phyloP scores from a whole-genome alignment of 345 rosid species.

The Euphorbia tirucalli region DNA sequence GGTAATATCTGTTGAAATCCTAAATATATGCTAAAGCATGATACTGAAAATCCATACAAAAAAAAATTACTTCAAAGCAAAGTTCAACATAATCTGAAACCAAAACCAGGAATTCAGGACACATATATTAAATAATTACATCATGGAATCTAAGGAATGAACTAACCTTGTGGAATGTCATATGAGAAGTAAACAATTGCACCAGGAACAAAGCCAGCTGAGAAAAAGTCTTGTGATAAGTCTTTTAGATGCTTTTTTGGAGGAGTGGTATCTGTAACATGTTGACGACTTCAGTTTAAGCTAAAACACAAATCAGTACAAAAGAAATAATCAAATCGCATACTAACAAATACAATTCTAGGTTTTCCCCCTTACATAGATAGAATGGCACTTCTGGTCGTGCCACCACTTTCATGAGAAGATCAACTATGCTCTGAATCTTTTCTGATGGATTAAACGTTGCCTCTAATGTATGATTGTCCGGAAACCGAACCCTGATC shows the following conservation, averaged over 20 bases:
- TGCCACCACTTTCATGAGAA: slow-evolving; percentile 57
- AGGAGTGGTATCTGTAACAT: slow-evolving; percentile 76
- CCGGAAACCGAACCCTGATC: slow-evolving; percentile 86
- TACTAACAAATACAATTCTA: neutral
- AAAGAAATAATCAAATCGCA: neutral
- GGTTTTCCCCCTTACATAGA: slow-evolving; percentile 51
- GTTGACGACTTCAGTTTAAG: slow-evolving; percentile 5
- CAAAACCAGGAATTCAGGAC: neutral
- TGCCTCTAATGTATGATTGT: slow-evolving; percentile 72
- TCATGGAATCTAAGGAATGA: slow-evolving; percentile 26
- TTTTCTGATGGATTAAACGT: slow-evolving; percentile 82
- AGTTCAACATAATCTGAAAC: neutral
- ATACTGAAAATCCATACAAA: neutral
- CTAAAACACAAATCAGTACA: neutral
- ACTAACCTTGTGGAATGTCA: slow-evolving; percentile 63
- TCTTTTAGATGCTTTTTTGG: slow-evolving; percentile 82
- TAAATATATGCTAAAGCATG: neutral
- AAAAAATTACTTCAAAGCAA: neutral
- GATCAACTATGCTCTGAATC: slow-evolving; percentile 69
- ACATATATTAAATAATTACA: neutral
- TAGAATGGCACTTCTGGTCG: slow-evolving; percentile 66
- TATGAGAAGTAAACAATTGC: slow-evolving; percentile 84
- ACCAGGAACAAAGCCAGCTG: slow-evolving; percentile 89
- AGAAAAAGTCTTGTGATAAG: slow-evolving; percentile 68
- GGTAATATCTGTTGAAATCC: neutral